A percentile compares a stretch with the other conserved stretches of the same genome.
These are phyloP conservation scores for Boletus rubroflammeus DNA, from an alignment of 768 basidiomycete species.

Conservation along the genomic window DNA sequence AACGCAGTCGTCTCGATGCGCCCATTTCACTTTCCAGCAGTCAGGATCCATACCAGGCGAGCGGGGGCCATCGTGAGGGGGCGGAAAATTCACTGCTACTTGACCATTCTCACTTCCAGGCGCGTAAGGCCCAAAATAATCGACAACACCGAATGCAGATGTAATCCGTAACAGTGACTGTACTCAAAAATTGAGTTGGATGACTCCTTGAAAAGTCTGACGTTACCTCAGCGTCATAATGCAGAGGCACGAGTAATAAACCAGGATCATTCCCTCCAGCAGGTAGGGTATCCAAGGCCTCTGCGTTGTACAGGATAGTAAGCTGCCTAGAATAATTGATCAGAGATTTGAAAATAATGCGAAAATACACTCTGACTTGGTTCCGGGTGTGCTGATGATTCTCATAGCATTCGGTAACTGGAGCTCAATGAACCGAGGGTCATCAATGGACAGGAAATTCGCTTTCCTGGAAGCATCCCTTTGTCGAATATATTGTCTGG, in stretches of 20 bases:
- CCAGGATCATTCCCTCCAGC: constrained; percentile 15
- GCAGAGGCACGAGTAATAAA: constrained; percentile 54
- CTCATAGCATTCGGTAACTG: constrained; percentile 60
- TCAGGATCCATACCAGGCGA: constrained; percentile 51
- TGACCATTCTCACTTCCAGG: constrained; percentile 20
- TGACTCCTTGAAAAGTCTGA: neutral
- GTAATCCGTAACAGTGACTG: constrained; percentile 54
- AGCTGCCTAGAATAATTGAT: constrained; percentile 28
- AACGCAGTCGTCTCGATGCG: constrained; percentile 70
- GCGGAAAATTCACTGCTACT: constrained; percentile 29
- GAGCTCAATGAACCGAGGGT: constrained; percentile 37
- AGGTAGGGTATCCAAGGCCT: constrained; percentile 38
- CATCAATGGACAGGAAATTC: constrained; percentile 11
- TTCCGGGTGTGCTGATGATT: constrained; percentile 48
- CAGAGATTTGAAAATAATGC: neutral
- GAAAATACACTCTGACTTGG: constrained; percentile 43
- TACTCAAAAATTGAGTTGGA: constrained; percentile 3
- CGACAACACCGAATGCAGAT: constrained; percentile 61
- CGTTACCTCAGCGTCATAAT: constrained; percentile 56
- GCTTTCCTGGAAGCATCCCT: constrained; percentile 15
- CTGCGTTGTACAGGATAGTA: constrained; percentile 51
- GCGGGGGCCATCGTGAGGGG: constrained; percentile 57
- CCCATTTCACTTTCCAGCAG: constrained; percentile 80
- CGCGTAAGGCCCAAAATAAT: constrained; percentile 43
- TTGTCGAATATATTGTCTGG: constrained; percentile 21